Evolutionary conservation across 768 basidiomycete genomes (phyloP), one percentile per base, ranked within the genome.

Genomic region (Leucosporidium scottii): DNA sequence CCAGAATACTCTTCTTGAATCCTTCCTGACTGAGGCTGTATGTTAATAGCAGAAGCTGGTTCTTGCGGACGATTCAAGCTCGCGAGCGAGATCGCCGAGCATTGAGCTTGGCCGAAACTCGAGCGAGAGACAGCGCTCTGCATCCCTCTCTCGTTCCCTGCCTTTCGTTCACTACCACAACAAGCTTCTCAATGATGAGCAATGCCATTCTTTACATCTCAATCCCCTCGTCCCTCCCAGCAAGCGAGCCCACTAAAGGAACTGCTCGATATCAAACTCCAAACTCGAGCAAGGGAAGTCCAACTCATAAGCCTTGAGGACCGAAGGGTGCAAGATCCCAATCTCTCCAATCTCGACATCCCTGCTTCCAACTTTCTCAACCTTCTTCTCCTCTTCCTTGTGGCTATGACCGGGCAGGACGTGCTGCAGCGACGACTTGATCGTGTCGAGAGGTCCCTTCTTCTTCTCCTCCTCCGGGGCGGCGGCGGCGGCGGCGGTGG

Each of bases 201-300:
- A 15, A 12, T 44, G 8, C 13, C 39, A 44, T 44, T 44, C 39
- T 44, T 44, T 44, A 44, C 39, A 44, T 44, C 39, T 44, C 15
- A 13, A 44, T 12, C 34, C 12, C 34, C 39, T 44, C 15, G 8
- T 44, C 8, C 39, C 15, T 44, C 39, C n/a, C 15, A 44, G 10
- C 39, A 44, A 44, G 10, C 39, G 39, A 44, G 13, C 39, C 39
- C 39, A 8, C 39, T 44, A 89, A 81, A 89, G 86, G 83, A 99
- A 91, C n/a, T 90, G 90, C 79, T 97, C 93, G 55, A 97, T 82
- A 36, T 87, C 88, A 78, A 99, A 92, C 82, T 99, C 94, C 64
- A 99, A 80, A 10, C 87, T 87, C 44, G 93, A 97, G 80, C 93
- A 97, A 25, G 94, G 94, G 80, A 90, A 93, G 51, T 84, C 84